These are phyloP conservation scores for Inonotus obliquus DNA, from an alignment of 1,284 basidiomycete species.

Conservation along the genomic window DNA sequence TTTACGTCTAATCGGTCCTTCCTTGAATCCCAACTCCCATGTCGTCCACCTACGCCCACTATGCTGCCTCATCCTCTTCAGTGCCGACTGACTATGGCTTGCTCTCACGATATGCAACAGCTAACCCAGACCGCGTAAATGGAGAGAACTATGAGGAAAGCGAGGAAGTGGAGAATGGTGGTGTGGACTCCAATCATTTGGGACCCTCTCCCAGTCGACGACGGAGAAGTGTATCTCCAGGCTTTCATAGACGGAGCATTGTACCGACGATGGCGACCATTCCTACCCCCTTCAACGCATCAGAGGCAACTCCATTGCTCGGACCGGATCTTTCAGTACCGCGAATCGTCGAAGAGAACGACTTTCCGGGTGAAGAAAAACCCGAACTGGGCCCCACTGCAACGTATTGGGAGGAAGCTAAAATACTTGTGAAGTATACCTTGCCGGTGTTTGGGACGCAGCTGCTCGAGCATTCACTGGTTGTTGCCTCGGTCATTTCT, in stretches of 20 bases:
- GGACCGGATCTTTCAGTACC: slow-evolving; percentile 37
- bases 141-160: slow-evolving; percentile 16
- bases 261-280: slow-evolving; percentile 31
- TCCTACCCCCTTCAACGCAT: slow-evolving; percentile 21
- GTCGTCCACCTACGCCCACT: slow-evolving; percentile 47
- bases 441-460: slow-evolving; percentile 70
- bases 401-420: slow-evolving; percentile 55
- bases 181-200: background rate
- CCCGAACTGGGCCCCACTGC: slow-evolving; percentile 26
- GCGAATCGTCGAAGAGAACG: slow-evolving; percentile 36
- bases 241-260: slow-evolving; percentile 27
- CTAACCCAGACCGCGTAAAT: slow-evolving; percentile 2
- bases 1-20: background rate
- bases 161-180: slow-evolving; percentile 15
- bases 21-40: slow-evolving; percentile 23
- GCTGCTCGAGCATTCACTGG: slow-evolving; percentile 68
- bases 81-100: slow-evolving; percentile 61
- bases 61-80: slow-evolving; percentile 43
- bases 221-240: slow-evolving; percentile 32
- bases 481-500: slow-evolving; percentile 72
- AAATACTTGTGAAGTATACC: slow-evolving; percentile 59
- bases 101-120: slow-evolving; percentile 44
- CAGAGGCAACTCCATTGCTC: slow-evolving; percentile 51
- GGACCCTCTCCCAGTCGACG: slow-evolving; percentile 10
- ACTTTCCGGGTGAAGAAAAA: slow-evolving; percentile 25